Conservation (phyloP, 495 filamentous ascomycete species). For the Podospora tetraspora region DNA sequence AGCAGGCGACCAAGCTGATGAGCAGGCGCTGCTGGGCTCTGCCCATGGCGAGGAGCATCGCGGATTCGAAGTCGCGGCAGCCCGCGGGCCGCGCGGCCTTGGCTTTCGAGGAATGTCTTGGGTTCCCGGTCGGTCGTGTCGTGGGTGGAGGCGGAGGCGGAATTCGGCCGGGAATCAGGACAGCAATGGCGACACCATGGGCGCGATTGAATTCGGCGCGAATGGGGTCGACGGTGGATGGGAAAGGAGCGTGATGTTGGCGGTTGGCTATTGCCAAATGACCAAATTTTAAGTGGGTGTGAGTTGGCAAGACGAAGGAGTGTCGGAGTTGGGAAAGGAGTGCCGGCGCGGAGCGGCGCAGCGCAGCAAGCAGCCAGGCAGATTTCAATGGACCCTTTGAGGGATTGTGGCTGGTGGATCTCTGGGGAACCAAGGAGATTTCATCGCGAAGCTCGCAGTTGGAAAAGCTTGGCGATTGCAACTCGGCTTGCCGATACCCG, state of each 20-base stretch:
- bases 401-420: neutral
- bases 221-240: neutral
- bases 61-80: neutral
- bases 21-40: neutral
- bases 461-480: neutral
- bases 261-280: neutral
- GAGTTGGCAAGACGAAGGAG: neutral
- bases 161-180: neutral
- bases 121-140: neutral
- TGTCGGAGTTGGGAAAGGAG: neutral
- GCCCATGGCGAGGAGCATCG: slow-evolving; percentile 8
- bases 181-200: neutral
- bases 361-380: neutral
- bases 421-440: neutral
- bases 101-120: neutral
- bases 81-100: neutral
- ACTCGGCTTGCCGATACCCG: neutral
- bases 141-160: neutral
- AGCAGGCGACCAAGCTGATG: neutral
- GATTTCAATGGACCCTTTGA: neutral
- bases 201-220: neutral
- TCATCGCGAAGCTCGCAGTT: neutral
- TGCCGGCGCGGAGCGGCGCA: neutral
- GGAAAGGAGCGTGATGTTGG: neutral
- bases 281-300: neutral